phyloP scores from a whole-genome alignment of 192 early-diverging fungal species.

The Geranomyces michiganensis region DNA sequence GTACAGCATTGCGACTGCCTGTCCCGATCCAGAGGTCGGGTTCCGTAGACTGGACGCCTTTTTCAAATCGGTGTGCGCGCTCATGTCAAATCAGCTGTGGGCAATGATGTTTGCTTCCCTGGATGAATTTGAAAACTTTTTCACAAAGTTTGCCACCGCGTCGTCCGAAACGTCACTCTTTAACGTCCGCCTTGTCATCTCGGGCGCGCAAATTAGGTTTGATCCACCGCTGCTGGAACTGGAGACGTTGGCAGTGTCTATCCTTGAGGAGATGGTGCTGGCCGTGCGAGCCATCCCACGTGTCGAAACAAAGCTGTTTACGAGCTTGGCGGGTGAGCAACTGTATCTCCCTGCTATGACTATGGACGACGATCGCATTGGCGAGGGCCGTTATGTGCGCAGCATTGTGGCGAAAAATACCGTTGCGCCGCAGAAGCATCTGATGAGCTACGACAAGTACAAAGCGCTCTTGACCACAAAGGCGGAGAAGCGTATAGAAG shows the following conservation, averaged over 20 bases:
- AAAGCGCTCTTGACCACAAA: constrained; percentile 63
- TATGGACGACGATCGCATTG: constrained; percentile 61
- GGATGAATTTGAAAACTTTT: constrained; percentile 59
- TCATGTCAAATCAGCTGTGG: constrained; percentile 66
- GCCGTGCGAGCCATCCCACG: constrained; percentile 59
- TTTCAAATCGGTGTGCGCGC: constrained; percentile 61
- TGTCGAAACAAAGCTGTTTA: constrained; percentile 64
- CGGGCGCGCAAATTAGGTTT: constrained; percentile 65
- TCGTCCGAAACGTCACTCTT: constrained; percentile 54
- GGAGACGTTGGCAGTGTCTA: constrained; percentile 52
- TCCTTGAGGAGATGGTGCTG: constrained; percentile 60
- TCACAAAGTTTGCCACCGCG: constrained; percentile 50
- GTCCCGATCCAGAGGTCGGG: constrained; percentile 55
- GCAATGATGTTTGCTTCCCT: constrained; percentile 48
- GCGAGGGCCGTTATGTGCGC: constrained; percentile 54
- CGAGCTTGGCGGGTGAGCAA: constrained; percentile 46
- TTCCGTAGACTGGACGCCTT: constrained; percentile 58
- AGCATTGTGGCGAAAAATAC: constrained; percentile 61
- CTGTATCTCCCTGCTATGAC: constrained; percentile 52
- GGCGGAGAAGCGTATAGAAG: constrained; percentile 67
- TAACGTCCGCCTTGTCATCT: constrained; percentile 50
- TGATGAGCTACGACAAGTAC: constrained; percentile 66
- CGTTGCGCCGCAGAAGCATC: constrained; percentile 60
- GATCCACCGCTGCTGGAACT: constrained; percentile 62
- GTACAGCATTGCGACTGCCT: constrained; percentile 57